phyloP scores from a whole-genome alignment of 345 rosid species.

The Gossypium australe region DNA sequence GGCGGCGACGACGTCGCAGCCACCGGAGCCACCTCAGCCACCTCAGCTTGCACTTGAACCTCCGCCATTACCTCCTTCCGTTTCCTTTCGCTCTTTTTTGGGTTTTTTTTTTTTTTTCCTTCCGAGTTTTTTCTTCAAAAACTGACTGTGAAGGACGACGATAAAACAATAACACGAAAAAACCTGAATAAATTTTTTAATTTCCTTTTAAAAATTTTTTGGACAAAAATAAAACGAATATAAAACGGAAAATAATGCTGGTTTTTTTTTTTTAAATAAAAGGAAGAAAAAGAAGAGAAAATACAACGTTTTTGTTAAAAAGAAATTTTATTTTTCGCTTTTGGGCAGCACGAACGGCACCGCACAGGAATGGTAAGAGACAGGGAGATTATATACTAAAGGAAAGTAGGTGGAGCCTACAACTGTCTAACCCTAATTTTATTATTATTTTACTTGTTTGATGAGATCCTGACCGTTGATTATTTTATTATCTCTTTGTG shows the following conservation, averaged over 20 bases:
- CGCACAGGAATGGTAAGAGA: conserved; percentile 13
- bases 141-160: neutral
- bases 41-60: conserved; percentile 32
- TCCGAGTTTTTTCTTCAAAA: neutral
- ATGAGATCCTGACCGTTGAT: neutral
- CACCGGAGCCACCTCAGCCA: conserved; percentile 11
- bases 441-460: neutral
- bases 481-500: neutral
- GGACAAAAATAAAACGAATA: neutral
- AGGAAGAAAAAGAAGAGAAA: too few species aligned
- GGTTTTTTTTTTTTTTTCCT: too few species aligned
- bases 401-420: neutral
- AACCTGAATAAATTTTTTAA: too few species aligned
- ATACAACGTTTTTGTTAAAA: too few species aligned
- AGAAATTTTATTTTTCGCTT: neutral
- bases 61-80: conserved; percentile 21
- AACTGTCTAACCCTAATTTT: conserved; percentile 12
- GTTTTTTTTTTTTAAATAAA: neutral
- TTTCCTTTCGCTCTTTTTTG: neutral
- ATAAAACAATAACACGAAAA: neutral
- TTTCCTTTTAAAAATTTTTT: too few species aligned
- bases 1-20: conserved; percentile 4
- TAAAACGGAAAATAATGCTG: neutral
- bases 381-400: conserved; percentile 4
- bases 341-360: conserved; percentile 37